These are phyloP conservation scores for Chenopodium berlandieri DNA, from an alignment of 148 eudicot genomes.

Conservation along the genomic window DNA sequence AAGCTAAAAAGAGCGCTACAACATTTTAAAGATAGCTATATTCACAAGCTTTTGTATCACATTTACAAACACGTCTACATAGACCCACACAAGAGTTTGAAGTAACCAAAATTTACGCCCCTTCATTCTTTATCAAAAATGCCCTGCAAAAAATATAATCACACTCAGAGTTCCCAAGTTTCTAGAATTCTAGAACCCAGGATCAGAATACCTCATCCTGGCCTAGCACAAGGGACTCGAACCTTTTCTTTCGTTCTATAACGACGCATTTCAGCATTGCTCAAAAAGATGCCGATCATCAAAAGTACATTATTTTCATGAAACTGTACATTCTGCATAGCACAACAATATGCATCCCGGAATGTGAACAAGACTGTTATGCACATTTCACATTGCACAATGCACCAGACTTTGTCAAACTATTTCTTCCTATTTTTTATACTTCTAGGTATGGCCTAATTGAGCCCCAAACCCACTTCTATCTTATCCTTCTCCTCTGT, in stretches of 20 bases:
- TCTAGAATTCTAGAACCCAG: neutral
- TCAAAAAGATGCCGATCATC: too few relatives aligned
- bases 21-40: neutral
- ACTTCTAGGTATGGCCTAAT: constrained; percentile 23
- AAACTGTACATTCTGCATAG: too few relatives aligned
- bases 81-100: neutral
- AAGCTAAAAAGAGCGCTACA: neutral
- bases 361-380: neutral
- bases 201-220: neutral
- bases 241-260: too few relatives aligned
- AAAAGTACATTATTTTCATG: too few relatives aligned
- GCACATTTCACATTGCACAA: constrained; percentile 29
- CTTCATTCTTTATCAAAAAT: neutral
- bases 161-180: neutral
- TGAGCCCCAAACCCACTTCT: constrained; percentile 81
- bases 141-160: neutral
- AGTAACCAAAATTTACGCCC: constrained; percentile 11
- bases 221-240: too few relatives aligned
- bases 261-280: too few relatives aligned
- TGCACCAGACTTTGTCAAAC: constrained; percentile 9
- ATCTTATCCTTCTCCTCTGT: constrained; percentile 50
- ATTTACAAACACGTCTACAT: neutral
- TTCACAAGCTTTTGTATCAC: neutral
- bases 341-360: too few relatives aligned
- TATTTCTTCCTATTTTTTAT: constrained; percentile 17